A percentile compares a stretch with the other conserved stretches of the same genome.
Evolutionary conservation across 2,329 filamentous ascomycete species (phyloP).

Genomic region (Xylariaceae sp.): DNA sequence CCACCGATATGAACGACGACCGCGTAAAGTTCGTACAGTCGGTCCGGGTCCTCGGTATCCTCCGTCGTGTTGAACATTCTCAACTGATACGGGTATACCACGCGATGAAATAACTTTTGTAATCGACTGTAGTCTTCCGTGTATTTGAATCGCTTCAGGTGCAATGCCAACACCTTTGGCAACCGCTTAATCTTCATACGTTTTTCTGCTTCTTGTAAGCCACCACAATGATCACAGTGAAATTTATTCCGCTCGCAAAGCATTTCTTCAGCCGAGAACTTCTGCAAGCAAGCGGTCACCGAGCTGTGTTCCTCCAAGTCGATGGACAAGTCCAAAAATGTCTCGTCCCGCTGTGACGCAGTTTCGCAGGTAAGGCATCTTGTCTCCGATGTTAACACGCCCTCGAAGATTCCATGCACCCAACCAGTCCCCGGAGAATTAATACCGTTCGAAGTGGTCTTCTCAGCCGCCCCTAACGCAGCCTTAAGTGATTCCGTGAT

Average conservation of each 20-base stretch:
- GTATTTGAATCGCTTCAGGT: constrained; percentile 97
- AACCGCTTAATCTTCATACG: constrained; percentile 98
- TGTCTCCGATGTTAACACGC: constrained; percentile 91
- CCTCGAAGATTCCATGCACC: constrained; percentile 98
- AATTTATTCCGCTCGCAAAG: constrained; percentile 98
- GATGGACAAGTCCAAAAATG: constrained; percentile 93
- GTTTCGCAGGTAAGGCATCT: constrained; percentile 96
- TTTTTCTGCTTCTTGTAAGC: constrained; percentile 96
- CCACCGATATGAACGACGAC: constrained; percentile 97
- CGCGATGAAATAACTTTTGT: constrained; percentile 94
- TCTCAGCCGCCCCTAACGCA: constrained; percentile 44
- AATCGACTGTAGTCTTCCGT: constrained; percentile 92
- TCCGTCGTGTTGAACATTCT: constrained; percentile 97
- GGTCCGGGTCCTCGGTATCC: constrained; percentile 89
- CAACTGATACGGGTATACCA: constrained; percentile 95
- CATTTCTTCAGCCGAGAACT: constrained; percentile 98
- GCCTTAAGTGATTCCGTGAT: constrained; percentile 56
- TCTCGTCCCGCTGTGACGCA: constrained; percentile 90
- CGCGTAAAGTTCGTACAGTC: constrained; percentile 93
- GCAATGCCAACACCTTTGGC: constrained; percentile 87
- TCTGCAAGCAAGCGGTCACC: constrained; percentile 90
- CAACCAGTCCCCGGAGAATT: constrained; percentile 73
- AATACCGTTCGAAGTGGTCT: constrained; percentile 42
- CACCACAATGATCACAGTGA: constrained; percentile 95
- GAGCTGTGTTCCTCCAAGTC: constrained; percentile 95